Evolutionary conservation across 176 grass and related monocot species (phyloP).

Genomic region (Paspalum notatum): DNA sequence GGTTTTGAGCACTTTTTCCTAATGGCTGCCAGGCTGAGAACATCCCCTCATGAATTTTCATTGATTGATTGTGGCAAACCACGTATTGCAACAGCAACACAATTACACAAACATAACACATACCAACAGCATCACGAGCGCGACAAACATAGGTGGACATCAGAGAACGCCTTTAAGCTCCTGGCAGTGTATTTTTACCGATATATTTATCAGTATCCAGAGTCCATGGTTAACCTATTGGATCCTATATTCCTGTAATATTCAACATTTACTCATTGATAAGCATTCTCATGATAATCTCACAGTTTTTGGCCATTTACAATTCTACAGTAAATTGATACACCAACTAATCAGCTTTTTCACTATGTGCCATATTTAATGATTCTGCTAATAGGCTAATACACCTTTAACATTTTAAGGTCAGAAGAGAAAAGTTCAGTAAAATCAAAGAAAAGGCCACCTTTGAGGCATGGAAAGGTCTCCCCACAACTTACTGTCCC

Average conservation of each 20-base stretch:
- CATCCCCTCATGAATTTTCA: not conserved
- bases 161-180: not conserved
- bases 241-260: not conserved
- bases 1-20: not conserved
- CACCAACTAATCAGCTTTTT: not conserved
- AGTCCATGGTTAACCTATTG: not conserved
- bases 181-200: not conserved
- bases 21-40: not conserved
- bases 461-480: constrained; percentile 74
- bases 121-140: not conserved
- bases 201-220: not conserved
- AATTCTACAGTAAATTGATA: constrained; percentile 18
- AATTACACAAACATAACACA: not conserved
- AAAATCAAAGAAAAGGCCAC: constrained; percentile 69
- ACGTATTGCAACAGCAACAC: not conserved
- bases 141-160: not conserved
- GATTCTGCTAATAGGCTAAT: not conserved
- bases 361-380: not conserved
- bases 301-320: not conserved
- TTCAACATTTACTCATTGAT: not conserved
- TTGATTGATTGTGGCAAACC: not conserved
- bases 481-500: constrained; percentile 65
- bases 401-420: constrained; percentile 43
- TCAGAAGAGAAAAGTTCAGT: constrained; percentile 47
- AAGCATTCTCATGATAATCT: not conserved